Base-by-base conservation (phyloP, 2,329 filamentous ascomycete genomes). In the Beauveria sp. region DNA sequence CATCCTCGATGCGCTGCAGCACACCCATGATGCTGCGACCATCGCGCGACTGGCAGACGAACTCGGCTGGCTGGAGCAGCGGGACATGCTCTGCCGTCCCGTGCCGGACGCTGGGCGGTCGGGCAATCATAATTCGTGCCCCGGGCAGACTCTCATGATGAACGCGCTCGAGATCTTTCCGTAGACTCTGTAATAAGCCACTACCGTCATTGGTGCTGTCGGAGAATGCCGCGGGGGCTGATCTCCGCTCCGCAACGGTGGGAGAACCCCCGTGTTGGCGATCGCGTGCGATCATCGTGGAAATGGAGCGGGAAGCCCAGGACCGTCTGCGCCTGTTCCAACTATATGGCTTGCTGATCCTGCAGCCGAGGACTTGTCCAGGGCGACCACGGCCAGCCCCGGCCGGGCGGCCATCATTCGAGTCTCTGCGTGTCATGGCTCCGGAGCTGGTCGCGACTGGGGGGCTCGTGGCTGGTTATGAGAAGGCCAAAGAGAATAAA, bases 21-120 rank as follows among this genome's bases (percentile, higher is more conserved):
- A 60, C 49, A 20, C 58, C 58, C 16, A 60, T 45, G 10, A 60
- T 60, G 42, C 40, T 53, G 26, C 58, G 49, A 6, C 58, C 58
- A 20, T 60, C 49, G n/a, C 40, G 42, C 14, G 58, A 22, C 20
- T 60, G 49, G 10, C 49, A 54, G 50, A 60, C 28, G 12, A 53
- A 60, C 40, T 46, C 30, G 8, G 58, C 58, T 8, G 58, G 58
- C 2, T 53, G 40, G 7, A 60, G 26, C 58, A 45, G 42, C n/a
- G 57, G 49, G 8, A 43, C 40, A 20, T 26, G 16, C 3, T 34
- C 58, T 38, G n/a, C 26, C 8, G 42, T 24, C 12, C 26, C 6
- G 30, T 51, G 16, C 1, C 22, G 49, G 26, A 54, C 26, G 22
- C 34, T 30, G 49, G n/a, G 42, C 49, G 58, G 58, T 16, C 57